Percentiles rank a stretch among this genome's conserved stretches.
Evolutionary conservation across 495 filamentous ascomycete species (phyloP).

Genomic region (Tirmania nivea): DNA sequence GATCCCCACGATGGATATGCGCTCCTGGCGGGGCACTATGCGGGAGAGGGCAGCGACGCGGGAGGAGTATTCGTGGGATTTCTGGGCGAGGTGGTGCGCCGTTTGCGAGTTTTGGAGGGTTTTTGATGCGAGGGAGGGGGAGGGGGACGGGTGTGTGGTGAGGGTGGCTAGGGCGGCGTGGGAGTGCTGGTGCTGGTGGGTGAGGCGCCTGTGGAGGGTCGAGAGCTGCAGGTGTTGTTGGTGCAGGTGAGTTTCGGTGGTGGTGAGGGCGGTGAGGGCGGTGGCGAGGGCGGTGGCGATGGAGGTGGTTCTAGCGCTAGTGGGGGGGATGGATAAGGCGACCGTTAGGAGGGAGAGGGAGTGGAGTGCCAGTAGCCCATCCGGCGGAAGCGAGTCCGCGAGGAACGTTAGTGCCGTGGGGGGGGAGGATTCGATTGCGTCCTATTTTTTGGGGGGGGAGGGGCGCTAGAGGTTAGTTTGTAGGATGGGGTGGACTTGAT

Average conservation of each 20-base stretch:
- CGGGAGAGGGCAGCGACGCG: conserved; percentile 26
- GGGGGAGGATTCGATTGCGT: neutral
- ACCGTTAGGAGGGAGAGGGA: neutral
- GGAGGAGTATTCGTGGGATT: conserved; percentile 31
- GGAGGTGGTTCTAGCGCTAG: neutral
- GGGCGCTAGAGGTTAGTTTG: neutral
- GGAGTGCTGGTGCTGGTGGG: conserved; percentile 11
- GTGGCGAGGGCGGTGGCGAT: conserved; percentile 3
- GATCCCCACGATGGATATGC: conserved; percentile 7
- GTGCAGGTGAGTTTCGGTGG: conserved; percentile 8
- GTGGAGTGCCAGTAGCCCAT: neutral
- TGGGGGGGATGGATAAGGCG: neutral
- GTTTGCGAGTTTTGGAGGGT: conserved; percentile 4
- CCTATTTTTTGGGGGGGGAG: neutral
- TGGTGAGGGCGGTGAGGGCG: conserved; percentile 11
- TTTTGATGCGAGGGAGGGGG: conserved; percentile 9
- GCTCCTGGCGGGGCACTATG: conserved; percentile 4
- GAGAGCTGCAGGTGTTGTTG: conserved; percentile 12
- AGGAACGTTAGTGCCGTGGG: neutral
- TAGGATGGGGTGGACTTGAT: conserved; percentile 1
- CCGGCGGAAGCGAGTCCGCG: neutral
- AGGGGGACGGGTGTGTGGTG: conserved; percentile 8
- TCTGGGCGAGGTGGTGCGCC: conserved; percentile 21
- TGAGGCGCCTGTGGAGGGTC: conserved; percentile 11
- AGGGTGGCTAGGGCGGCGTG: conserved; percentile 8